A percentile compares a stretch with the other conserved stretches of the same genome.
phyloP scores from a whole-genome alignment of 2,329 filamentous ascomycete genomes.

The Ceratocystis colombiana region DNA sequence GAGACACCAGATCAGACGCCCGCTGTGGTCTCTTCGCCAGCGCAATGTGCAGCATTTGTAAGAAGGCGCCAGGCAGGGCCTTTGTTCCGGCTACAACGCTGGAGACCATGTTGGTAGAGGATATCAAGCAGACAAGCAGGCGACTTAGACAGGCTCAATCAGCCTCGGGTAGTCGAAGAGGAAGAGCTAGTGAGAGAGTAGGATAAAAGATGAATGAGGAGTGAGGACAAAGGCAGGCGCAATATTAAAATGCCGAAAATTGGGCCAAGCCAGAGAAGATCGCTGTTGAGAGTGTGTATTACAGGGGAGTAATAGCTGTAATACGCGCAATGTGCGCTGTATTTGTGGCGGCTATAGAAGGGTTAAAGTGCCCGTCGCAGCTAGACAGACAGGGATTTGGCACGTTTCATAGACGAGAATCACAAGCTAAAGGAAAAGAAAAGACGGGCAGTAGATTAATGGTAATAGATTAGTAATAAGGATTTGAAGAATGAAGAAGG shows the following conservation, averaged over 20 bases:
- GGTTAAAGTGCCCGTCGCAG: not conserved
- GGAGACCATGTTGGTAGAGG: slow-evolving; percentile 12
- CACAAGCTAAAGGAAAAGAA: not conserved
- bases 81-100: not conserved
- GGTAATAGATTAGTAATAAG: not conserved
- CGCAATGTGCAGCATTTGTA: slow-evolving; percentile 21
- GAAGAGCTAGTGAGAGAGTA: not conserved
- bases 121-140: not conserved
- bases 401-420: not conserved
- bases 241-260: slow-evolving; percentile 1
- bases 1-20: slow-evolving; percentile 18
- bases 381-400: not conserved
- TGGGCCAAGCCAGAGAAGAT: not conserved
- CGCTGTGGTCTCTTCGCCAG: slow-evolving; percentile 19
- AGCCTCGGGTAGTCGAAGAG: not conserved
- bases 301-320: not conserved
- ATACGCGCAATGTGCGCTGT: not conserved
- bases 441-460: not conserved
- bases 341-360: not conserved
- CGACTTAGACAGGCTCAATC: not conserved
- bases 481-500: not conserved
- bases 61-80: slow-evolving; percentile 20
- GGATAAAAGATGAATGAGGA: not conserved
- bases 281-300: not conserved
- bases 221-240: too few species aligned